phyloP scores from a whole-genome alignment of 2,329 filamentous ascomycete species.

The Pseudodiploospora longispora region DNA sequence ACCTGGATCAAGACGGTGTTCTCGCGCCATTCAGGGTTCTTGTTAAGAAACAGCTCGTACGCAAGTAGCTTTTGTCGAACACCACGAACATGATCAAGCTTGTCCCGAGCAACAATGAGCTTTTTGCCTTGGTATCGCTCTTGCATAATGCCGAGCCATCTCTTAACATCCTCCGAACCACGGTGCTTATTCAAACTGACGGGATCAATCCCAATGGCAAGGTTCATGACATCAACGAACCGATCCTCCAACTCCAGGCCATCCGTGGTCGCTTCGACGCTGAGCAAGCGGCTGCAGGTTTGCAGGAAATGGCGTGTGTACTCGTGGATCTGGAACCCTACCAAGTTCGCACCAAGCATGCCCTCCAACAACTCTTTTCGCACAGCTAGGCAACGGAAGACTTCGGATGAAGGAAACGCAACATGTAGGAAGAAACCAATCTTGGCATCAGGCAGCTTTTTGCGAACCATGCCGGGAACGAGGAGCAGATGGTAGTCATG shows the following conservation, averaged over 20 bases:
- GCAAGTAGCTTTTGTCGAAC: conserved; percentile 89
- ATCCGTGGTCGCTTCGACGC: conserved; percentile 81
- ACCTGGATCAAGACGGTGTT: conserved; percentile 90
- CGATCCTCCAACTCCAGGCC: conserved; percentile 87
- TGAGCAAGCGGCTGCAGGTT: conserved; percentile 84
- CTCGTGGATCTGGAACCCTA: conserved; percentile 90
- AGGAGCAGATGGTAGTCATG: conserved; percentile 92
- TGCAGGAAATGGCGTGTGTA: conserved; percentile 92
- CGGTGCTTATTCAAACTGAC: conserved; percentile 64
- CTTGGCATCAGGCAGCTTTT: conserved; percentile 84
- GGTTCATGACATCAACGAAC: conserved; percentile 79
- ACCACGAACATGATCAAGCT: conserved; percentile 85
- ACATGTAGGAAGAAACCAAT: conserved; percentile 96
- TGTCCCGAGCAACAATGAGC: conserved; percentile 87
- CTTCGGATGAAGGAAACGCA: conserved; percentile 91
- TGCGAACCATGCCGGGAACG: conserved; percentile 80
- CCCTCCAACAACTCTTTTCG: conserved; percentile 83
- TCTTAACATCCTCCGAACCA: conserved; percentile 61
- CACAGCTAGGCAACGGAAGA: conserved; percentile 84
- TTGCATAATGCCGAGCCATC: conserved; percentile 72
- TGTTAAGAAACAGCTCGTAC: conserved; percentile 89
- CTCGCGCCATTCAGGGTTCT: conserved; percentile 82
- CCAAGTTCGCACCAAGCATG: conserved; percentile 84
- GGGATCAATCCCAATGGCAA: conserved; percentile 88
- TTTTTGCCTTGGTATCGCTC: conserved; percentile 82